phyloP scores from a whole-genome alignment of 306 rosid genomes.

The Quercus suber region DNA sequence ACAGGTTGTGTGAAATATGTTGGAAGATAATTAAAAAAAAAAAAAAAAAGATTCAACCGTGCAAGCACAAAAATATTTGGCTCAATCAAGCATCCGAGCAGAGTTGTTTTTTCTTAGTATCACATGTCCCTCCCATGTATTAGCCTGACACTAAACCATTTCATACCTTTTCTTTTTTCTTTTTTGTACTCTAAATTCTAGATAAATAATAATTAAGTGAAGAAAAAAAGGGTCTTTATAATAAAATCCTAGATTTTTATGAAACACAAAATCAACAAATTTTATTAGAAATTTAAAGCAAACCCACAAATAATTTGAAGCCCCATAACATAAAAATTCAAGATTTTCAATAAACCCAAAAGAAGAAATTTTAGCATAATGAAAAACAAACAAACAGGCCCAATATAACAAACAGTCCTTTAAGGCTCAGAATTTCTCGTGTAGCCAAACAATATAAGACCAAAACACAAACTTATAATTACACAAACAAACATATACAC shows the following conservation, averaged over 20 bases:
- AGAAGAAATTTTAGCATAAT: not conserved
- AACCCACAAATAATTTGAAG: not conserved
- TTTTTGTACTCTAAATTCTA: not conserved
- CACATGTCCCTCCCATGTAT: not conserved
- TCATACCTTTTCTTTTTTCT: not conserved
- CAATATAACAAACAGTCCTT: not conserved
- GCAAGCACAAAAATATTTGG: not conserved
- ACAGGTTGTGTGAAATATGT: not conserved
- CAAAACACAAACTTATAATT: no score
- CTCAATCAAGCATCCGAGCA: not conserved
- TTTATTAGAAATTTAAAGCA: not conserved
- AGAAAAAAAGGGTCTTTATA: not conserved
- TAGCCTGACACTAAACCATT: not conserved
- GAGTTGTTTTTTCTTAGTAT: not conserved
- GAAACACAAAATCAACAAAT: not conserved
- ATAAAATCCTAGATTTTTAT: not conserved
- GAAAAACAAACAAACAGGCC: not conserved
- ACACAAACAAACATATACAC: no score
- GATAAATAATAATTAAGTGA: not conserved
- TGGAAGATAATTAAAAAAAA: not conserved
- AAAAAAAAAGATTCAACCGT: not conserved
- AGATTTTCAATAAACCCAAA: no score
- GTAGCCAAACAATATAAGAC: no score
- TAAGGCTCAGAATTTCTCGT: no score
- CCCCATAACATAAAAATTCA: not conserved